Percentiles rank a stretch among this genome's conserved stretches.
These are phyloP conservation scores for Ceratonia siliqua DNA, from an alignment of 306 rosid species.

Conservation along the genomic window DNA sequence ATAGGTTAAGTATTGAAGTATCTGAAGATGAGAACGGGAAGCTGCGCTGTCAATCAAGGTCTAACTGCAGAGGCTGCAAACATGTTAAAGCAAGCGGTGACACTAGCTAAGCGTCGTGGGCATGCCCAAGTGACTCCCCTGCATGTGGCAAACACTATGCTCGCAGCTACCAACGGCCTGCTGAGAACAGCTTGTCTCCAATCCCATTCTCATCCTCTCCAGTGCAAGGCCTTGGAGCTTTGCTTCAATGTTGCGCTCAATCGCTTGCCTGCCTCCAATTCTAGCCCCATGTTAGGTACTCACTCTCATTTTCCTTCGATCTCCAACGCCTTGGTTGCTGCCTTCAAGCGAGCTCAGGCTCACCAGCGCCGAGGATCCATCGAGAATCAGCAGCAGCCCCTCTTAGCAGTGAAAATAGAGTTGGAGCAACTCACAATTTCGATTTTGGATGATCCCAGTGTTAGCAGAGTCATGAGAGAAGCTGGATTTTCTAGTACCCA, in stretches of 20 bases:
- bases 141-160: constrained; percentile 92
- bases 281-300: constrained; percentile 66
- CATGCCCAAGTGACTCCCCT: constrained; percentile 98
- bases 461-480: constrained; percentile 92
- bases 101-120: constrained; percentile 82
- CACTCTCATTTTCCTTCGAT: constrained; percentile 65
- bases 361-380: constrained; percentile 94
- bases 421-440: constrained; percentile 85
- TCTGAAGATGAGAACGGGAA: constrained; percentile 77
- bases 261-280: constrained; percentile 78
- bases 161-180: constrained; percentile 60
- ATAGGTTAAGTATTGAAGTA: neutral
- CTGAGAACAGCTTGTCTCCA: constrained; percentile 84
- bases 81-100: constrained; percentile 72
- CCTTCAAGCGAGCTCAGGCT: constrained; percentile 96
- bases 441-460: constrained; percentile 93
- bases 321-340: constrained; percentile 96
- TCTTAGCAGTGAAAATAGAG: constrained; percentile 82
- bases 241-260: constrained; percentile 96
- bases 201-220: constrained; percentile 95
- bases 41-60: constrained; percentile 77
- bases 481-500: constrained; percentile 86
- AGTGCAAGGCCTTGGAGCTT: constrained; percentile 95
- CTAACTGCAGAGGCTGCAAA: constrained; percentile 74
- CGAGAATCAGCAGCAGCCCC: constrained; percentile 92